phyloP scores from a whole-genome alignment of 2,329 filamentous ascomycete genomes.

The Aspergillus sp. region DNA sequence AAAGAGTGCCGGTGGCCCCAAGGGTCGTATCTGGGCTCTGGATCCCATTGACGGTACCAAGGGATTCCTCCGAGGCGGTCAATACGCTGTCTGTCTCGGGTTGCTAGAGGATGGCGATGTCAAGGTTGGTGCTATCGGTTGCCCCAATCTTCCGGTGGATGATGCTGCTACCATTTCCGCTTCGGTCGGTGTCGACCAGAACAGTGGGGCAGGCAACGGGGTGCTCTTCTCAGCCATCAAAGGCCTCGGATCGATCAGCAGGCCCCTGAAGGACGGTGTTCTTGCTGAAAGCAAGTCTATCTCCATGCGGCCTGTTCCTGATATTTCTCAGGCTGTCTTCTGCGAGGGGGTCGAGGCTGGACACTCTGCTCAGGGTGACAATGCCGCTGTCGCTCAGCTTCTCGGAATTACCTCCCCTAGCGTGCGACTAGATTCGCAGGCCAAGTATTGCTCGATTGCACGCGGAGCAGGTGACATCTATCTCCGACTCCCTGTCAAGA shows the following conservation, averaged over 20 bases:
- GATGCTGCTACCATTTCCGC: conserved; percentile 70
- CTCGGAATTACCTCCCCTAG: conserved; percentile 86
- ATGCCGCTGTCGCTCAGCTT: conserved; percentile 77
- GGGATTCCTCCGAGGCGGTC: conserved; percentile 91
- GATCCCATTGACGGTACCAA: conserved; percentile 98
- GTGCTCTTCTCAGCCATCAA: conserved; percentile 84
- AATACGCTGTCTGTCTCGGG: conserved; percentile 93
- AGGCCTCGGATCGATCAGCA: conserved; percentile 76
- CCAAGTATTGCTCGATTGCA: conserved; percentile 95
- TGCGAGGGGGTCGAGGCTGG: conserved; percentile 95
- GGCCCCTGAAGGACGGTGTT: conserved; percentile 61
- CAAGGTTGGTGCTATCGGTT: conserved; percentile 90
- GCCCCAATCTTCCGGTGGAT: conserved; percentile 90
- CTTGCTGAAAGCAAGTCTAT: conserved; percentile 61
- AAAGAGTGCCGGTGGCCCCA: conserved; percentile 41
- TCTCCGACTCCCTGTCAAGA: conserved; percentile 79
- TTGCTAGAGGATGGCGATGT: conserved; percentile 92
- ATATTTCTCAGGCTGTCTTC: conserved; percentile 81
- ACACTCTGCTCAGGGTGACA: conserved; percentile 86
- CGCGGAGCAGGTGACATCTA: conserved; percentile 94
- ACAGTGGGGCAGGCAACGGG: conserved; percentile 72
- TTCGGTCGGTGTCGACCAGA: conserved; percentile 71
- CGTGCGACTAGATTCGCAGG: conserved; percentile 95
- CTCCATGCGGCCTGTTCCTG: conserved; percentile 72
- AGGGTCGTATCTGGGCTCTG: conserved; percentile 80